phyloP scores from a whole-genome alignment of 108 stramenopile species.

The Pseudonitzschia multistriata region DNA sequence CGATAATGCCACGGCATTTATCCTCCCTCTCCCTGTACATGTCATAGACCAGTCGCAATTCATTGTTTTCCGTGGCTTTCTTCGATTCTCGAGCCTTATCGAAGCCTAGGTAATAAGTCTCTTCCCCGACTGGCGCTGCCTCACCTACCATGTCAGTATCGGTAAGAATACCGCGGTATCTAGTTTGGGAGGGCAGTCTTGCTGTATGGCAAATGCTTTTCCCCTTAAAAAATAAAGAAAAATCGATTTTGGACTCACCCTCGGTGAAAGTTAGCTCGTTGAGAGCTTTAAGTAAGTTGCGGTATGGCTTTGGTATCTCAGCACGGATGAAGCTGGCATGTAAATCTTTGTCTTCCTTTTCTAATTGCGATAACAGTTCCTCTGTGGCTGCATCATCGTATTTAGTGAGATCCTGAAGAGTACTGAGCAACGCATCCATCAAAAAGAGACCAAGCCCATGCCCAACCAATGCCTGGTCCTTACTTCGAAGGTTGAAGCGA shows the following conservation, averaged over 20 bases:
- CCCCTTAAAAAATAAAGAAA: constrained; percentile 24
- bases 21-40: constrained; percentile 10
- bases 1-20: constrained; percentile 3
- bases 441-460: constrained; percentile 43
- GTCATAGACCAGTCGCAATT: constrained; percentile 1
- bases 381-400: background rate
- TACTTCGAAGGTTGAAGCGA: constrained; percentile 17
- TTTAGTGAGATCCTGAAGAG: constrained; percentile 20
- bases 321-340: background rate
- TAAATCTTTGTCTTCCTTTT: background rate
- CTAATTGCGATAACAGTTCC: background rate
- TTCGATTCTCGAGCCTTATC: background rate
- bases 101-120: constrained; percentile 30
- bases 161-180: constrained; percentile 39
- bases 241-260: background rate
- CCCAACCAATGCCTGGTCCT: constrained; percentile 41
- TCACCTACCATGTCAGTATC: constrained; percentile 26
- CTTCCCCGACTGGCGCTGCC: constrained; percentile 10
- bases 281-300: background rate
- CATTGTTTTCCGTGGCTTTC: background rate
- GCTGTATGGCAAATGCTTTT: constrained; percentile 47
- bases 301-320: background rate
- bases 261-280: background rate
- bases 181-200: constrained; percentile 40
- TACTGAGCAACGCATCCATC: constrained; percentile 26